phyloP scores from a whole-genome alignment of 768 basidiomycete genomes.

The Suillus discolor region DNA sequence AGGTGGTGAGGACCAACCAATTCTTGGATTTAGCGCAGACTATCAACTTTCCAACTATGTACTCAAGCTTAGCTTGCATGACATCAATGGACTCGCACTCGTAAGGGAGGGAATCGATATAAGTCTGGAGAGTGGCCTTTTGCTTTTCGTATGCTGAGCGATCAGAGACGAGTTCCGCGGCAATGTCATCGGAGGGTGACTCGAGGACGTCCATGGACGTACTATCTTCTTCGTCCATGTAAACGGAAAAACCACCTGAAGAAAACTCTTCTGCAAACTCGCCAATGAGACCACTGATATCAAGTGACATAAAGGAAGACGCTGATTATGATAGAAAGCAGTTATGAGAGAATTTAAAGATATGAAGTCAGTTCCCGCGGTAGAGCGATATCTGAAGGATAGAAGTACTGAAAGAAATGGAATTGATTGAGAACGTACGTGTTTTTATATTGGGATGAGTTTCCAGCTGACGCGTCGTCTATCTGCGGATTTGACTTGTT shows the following conservation, averaged over 20 bases:
- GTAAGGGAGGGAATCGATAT: conserved; percentile 72
- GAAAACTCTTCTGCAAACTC: conserved; percentile 22
- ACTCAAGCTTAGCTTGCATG: conserved; percentile 71
- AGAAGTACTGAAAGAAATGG: conserved; percentile 14
- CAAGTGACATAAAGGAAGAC: conserved; percentile 13
- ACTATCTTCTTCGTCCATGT: conserved; percentile 62
- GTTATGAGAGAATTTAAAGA: not conserved
- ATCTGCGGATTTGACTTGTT: conserved; percentile 7
- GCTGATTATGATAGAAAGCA: conserved; percentile 1
- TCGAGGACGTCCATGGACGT: conserved; percentile 47
- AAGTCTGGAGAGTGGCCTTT: conserved; percentile 60
- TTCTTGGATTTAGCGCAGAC: conserved; percentile 75
- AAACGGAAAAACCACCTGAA: conserved; percentile 24
- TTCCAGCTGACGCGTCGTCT: conserved; percentile 33
- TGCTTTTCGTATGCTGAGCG: conserved; percentile 57
- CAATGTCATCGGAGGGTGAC: conserved; percentile 39
- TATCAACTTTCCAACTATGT: conserved; percentile 67
- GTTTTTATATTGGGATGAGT: conserved; percentile 14
- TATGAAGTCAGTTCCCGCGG: conserved; percentile 1
- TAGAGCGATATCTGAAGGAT: not conserved
- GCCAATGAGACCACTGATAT: conserved; percentile 28
- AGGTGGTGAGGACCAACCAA: conserved; percentile 72
- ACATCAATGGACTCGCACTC: conserved; percentile 68
- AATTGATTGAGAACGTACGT: conserved; percentile 26
- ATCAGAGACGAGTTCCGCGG: conserved; percentile 22